phyloP scores from a whole-genome alignment of 2,329 filamentous ascomycete genomes.

The Aotearoamyces nothofagi region DNA sequence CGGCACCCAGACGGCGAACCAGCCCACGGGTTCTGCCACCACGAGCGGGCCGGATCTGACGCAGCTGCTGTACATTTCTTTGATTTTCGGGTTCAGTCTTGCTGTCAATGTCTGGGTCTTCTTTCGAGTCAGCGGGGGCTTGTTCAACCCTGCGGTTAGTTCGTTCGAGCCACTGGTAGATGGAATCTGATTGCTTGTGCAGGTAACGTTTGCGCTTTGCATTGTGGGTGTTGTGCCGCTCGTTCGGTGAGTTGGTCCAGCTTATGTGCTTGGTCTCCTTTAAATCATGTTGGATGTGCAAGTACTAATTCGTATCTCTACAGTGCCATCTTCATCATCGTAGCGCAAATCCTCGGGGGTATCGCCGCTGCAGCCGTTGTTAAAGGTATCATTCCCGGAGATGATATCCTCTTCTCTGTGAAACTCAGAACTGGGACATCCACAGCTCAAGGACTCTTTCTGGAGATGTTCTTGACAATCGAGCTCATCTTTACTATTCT shows the following conservation, averaged over 20 bases:
- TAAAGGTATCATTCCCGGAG: constrained; percentile 25
- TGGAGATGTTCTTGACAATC: constrained; percentile 32
- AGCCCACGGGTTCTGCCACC: constrained; percentile 12
- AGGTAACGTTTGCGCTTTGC: background rate
- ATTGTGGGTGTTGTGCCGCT: background rate
- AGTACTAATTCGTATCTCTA: no score
- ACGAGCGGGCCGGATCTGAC: constrained; percentile 18
- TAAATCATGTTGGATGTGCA: no score
- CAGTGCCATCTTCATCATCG: constrained; percentile 12
- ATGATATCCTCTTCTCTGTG: background rate
- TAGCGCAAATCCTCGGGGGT: constrained; percentile 20
- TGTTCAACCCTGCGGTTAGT: constrained; percentile 33
- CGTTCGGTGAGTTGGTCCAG: background rate
- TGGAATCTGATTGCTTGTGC: no score
- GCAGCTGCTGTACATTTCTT: constrained; percentile 19
- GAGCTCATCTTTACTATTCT: constrained; percentile 33
- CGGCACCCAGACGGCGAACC: constrained; percentile 10
- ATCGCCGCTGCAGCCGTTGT: constrained; percentile 27
- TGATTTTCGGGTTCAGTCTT: constrained; percentile 19
- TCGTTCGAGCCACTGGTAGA: no score
- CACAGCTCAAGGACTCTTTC: constrained; percentile 30
- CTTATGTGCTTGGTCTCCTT: no score
- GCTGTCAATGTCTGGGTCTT: constrained; percentile 39
- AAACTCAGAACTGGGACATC: constrained; percentile 23
- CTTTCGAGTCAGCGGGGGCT: constrained; percentile 32